Conservation (phyloP, 768 basidiomycete species). For the Tephrocybe sp. region DNA sequence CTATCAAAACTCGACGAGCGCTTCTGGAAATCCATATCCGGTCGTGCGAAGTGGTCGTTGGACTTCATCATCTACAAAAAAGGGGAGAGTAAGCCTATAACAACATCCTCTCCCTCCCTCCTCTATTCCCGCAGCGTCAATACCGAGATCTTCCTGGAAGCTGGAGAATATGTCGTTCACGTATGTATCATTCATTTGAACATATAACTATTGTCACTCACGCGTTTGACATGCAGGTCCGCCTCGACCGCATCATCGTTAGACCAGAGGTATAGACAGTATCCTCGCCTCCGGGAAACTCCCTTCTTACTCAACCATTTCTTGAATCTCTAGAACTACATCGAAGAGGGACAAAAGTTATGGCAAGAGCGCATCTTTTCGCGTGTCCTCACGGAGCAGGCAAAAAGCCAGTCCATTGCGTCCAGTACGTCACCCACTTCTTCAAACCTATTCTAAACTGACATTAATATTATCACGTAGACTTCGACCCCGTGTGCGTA, state of each 20-base stretch:
- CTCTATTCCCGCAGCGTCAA: slow-evolving; percentile 26
- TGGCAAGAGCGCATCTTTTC: slow-evolving; percentile 20
- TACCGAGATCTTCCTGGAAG: slow-evolving; percentile 23
- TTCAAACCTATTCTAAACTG: not conserved
- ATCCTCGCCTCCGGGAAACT: too few relatives aligned
- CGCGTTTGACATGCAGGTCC: slow-evolving; percentile 6
- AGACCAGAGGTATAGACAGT: not conserved
- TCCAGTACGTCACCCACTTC: slow-evolving; percentile 23
- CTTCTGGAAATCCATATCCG: slow-evolving; percentile 30
- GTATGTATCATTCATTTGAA: slow-evolving; percentile 13
- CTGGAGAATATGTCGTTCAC: slow-evolving; percentile 30
- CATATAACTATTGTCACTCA: not conserved
- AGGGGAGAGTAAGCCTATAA: slow-evolving; percentile 25
- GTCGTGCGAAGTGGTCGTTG: slow-evolving; percentile 26
- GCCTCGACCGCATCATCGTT: slow-evolving; percentile 13
- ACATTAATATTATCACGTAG: slow-evolving; percentile 9
- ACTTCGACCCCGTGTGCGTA: slow-evolving; percentile 23
- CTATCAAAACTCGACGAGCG: slow-evolving; percentile 37
- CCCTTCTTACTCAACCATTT: too few relatives aligned
- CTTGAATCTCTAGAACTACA: not conserved
- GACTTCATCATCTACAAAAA: slow-evolving; percentile 38
- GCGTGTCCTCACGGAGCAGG: slow-evolving; percentile 27
- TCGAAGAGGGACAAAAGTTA: not conserved
- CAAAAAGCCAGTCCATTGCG: slow-evolving; percentile 32
- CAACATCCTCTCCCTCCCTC: slow-evolving; percentile 17